Evolutionary conservation across 805 yeast genomes (phyloP), one percentile per base, ranked within the genome.

Genomic region (Starmerella potacharoeniae): DNA sequence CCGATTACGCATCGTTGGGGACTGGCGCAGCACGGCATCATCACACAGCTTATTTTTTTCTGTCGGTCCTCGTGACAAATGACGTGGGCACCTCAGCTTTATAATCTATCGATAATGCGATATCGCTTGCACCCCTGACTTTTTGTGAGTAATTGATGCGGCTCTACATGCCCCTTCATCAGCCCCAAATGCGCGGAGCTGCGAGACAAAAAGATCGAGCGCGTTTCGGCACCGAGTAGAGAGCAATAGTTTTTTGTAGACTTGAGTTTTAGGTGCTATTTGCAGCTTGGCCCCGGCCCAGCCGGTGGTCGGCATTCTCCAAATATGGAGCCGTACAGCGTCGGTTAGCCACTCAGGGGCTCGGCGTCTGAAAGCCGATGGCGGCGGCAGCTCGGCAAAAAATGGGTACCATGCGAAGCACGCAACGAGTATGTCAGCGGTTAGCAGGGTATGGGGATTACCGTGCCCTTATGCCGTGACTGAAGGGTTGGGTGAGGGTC

Each of bases 1-100:
- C 43, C 43, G 43, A 40, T 40, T 40, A 40, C 29, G 43, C 43
- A 40, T 40, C n/a, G 43, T 40, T 40, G 43, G 43, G 43, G 39
- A 29, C 13, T 8, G 8, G 2, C 16, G 43, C 43, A 40, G 43
- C 29, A 40, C 43, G 17, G 41, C 41, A 40, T 40, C 41, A 40
- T 40, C 43, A 33, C 8, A 29, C 43, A 40, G 43, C 43, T 22
- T 40, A 36, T 36, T 36, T 36, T 14, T 11, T 40, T 28, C 29
- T 13, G 43, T 13, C 17, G 8, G 41, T 2, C 8, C 41, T 37
- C 22, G 5, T 37, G 41, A 16, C 41, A 37, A 37, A 37, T 37
- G 41, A 40, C 43, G 43, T 13, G 29, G 29, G 13, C 43, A 6
- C n/a, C 43, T 13, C 29, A 16, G 43, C 43, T 40, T 40, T 16